Evolutionary conservation across 129 eudicot species (phyloP).

Genomic region (Dittrichia graveolens): DNA sequence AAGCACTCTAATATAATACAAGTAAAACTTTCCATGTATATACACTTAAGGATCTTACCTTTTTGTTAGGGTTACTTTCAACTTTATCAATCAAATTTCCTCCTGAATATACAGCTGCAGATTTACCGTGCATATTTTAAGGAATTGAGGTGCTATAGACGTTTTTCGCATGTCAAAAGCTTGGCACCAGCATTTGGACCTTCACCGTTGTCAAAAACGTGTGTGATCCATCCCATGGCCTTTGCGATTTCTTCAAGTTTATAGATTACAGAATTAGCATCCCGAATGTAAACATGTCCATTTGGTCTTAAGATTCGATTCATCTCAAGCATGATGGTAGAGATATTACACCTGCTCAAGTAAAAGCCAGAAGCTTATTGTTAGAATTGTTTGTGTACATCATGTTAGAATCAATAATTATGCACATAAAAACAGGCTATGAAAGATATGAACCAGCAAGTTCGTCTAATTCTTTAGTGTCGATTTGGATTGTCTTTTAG

Average conservation of each 20-base stretch:
- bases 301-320: constrained; percentile 72
- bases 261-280: constrained; percentile 47
- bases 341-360: constrained; percentile 58
- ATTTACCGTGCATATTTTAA: not conserved
- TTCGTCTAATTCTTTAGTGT: no score
- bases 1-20: constrained; percentile 14
- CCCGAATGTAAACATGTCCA: constrained; percentile 79
- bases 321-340: constrained; percentile 83
- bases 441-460: no score
- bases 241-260: constrained; percentile 60
- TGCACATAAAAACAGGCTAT: not conserved
- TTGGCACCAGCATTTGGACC: constrained; percentile 81
- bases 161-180: constrained; percentile 77
- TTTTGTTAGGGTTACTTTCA: not conserved
- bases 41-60: not conserved
- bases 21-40: not conserved
- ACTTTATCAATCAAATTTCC: constrained; percentile 20
- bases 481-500: no score
- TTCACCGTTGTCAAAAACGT: constrained; percentile 64
- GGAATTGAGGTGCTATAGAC: constrained; percentile 37
- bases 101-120: constrained; percentile 15
- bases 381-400: not conserved
- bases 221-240: constrained; percentile 78
- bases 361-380: constrained; percentile 3
- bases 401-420: not conserved